Evolutionary conservation across 495 filamentous ascomycete species (phyloP).

Genomic region (Hypoxylon intermedium): DNA sequence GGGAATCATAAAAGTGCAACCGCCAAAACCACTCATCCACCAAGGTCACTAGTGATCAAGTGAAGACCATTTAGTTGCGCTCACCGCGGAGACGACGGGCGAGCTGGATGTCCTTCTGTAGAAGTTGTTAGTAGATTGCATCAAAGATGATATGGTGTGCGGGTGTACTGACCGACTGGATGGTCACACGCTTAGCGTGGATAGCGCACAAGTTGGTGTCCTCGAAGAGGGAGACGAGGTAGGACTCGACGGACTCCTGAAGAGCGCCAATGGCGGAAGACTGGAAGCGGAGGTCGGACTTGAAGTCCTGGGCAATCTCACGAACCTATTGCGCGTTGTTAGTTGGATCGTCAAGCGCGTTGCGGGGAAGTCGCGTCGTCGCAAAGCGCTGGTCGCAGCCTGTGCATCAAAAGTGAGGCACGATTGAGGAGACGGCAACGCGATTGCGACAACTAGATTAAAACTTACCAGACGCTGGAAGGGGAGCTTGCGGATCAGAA

Average conservation of each 20-base stretch:
- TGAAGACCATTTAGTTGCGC: constrained; percentile 64
- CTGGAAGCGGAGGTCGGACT: constrained; percentile 99
- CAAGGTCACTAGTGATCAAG: constrained; percentile 14
- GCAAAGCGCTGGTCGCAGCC: neutral
- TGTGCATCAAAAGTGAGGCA: neutral
- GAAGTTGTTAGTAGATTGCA: constrained; percentile 48
- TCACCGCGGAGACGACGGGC: constrained; percentile 96
- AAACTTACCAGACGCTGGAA: constrained; percentile 92
- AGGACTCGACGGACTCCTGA: constrained; percentile 99
- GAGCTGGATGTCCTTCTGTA: constrained; percentile 92
- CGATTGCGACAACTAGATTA: neutral
- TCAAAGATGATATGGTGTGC: neutral
- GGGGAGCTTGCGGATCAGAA: constrained; percentile 99
- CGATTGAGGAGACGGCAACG: constrained; percentile 1
- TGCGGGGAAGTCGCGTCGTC: constrained; percentile 9
- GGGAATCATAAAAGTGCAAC: constrained; percentile 40
- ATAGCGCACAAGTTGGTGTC: constrained; percentile 99
- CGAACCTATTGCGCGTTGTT: constrained; percentile 65
- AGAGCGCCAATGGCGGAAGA: constrained; percentile 99
- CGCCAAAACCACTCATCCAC: constrained; percentile 37
- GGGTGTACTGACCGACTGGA: constrained; percentile 65
- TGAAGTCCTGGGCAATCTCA: constrained; percentile 99
- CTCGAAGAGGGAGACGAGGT: constrained; percentile 99
- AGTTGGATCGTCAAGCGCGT: constrained; percentile 33
- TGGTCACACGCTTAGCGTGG: constrained; percentile 99